Evolutionary conservation across 1,139 yeast species (phyloP), one percentile per base, ranked within the genome.

Genomic region (Geotrichum macrosporum): DNA sequence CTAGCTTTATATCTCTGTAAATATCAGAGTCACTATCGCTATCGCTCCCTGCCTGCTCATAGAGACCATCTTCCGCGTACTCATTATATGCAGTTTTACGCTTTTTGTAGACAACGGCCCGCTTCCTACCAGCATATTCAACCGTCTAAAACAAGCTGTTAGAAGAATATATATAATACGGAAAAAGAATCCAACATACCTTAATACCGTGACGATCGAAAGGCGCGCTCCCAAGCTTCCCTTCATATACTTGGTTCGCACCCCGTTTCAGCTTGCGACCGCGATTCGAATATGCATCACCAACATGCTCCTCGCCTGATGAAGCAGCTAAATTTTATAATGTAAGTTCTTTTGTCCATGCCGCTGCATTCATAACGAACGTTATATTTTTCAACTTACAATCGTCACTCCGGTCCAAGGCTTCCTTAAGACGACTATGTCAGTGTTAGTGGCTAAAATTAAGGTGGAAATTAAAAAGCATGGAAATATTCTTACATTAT

Each of bases 191-290:
- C 4, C 13, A 4, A 24, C 55, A 5, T 44, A 66, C 58, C 47
- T 61, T 57, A 9, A 65, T 55, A 6, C 60, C 63, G 34, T 61
- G 57, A 21, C 61, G 60, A 31, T 59, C 59, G 50, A 56, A 46
- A 57, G 68, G 46, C 57, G 68, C 63, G 61, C 72, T 35, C 56
- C 66, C 49, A 56, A 63, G 57, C 61, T 65, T 58, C 63, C 66
- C 64, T 62, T 63, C 65, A 56, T 72, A 44, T 61, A 72, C 56
- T 22, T 56, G 54, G 13, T 70, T 67, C 4, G 80, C 69, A 2
- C 73, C 74, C 35, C 73, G 71, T 44, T 76, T 72, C 35, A 80
- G 65, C 59, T 81, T 81, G 55, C 76, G 74, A 10, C 86, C 86
- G 46, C 86, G 68, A 58, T 81, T 81, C 0, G 79, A 64, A 3